Evolutionary conservation across 2,329 filamentous ascomycete species (phyloP).

Genomic region (Paraphaeosphaeria sporulosa): DNA sequence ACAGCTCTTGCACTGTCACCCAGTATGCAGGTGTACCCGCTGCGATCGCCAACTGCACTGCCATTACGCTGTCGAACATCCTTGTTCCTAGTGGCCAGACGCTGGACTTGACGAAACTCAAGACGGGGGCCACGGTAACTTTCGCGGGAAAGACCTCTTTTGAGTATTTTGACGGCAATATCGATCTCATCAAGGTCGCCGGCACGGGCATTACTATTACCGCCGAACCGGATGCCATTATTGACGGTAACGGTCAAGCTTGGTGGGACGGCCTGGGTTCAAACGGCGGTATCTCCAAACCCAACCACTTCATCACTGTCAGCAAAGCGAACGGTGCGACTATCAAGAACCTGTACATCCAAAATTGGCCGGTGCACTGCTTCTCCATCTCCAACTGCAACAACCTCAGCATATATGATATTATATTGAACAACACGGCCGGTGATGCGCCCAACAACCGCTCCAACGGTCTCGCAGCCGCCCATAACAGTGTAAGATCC

Average conservation of each 20-base stretch:
- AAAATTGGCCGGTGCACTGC: constrained; percentile 62
- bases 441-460: constrained; percentile 53
- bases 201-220: constrained; percentile 53
- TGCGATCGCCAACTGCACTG: constrained; percentile 3
- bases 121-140: constrained; percentile 10
- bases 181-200: constrained; percentile 37
- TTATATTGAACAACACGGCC: constrained; percentile 65
- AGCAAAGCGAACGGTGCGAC: constrained; percentile 48
- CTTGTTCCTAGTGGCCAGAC: constrained; percentile 8
- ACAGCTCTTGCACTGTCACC: constrained; percentile 8
- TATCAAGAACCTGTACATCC: constrained; percentile 55
- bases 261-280: constrained; percentile 48
- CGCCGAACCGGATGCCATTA: constrained; percentile 45
- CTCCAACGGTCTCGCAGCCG: constrained; percentile 29
- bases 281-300: constrained; percentile 52
- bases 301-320: constrained; percentile 44
- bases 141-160: constrained; percentile 37
- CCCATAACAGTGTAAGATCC: too few species aligned
- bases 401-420: constrained; percentile 53
- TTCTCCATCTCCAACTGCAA: constrained; percentile 54
- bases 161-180: constrained; percentile 50
- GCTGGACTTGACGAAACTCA: constrained; percentile 10
- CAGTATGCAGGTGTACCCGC: constrained; percentile 7
- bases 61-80: constrained; percentile 11
- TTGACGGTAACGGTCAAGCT: constrained; percentile 31